Conservation (phyloP, 495 filamentous ascomycete species). For the Aspergillus sclerotioniger region DNA sequence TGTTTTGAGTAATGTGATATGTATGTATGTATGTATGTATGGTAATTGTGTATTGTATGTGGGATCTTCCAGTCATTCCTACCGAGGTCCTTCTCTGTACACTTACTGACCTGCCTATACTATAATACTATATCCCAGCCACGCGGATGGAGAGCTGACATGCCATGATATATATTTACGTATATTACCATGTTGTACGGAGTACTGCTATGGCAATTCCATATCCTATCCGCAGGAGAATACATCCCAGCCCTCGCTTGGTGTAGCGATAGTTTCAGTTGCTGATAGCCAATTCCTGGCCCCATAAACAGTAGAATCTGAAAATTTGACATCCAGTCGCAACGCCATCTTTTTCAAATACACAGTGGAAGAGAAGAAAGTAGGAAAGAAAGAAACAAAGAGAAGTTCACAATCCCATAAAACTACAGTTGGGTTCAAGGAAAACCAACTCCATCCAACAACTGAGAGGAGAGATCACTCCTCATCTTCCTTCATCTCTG, state of each 20-base stretch:
- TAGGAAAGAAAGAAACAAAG: conserved; percentile 1
- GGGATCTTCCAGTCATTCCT: too few species aligned
- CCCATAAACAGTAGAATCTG: neutral
- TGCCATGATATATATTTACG: too few species aligned
- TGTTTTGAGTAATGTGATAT: neutral
- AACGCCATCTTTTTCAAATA: conserved; percentile 8
- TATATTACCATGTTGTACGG: too few species aligned
- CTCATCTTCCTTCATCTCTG: conserved; percentile 24
- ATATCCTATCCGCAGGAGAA: too few species aligned
- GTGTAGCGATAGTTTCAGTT: too few species aligned
- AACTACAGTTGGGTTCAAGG: conserved; percentile 6
- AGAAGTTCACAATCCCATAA: neutral
- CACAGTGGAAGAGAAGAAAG: neutral
- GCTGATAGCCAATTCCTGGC: too few species aligned
- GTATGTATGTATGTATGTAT: neutral
- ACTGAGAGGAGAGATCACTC: conserved; percentile 1
- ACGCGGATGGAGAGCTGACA: too few species aligned
- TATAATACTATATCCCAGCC: too few species aligned
- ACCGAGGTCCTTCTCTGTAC: too few species aligned
- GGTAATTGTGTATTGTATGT: neutral
- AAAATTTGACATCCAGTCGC: neutral
- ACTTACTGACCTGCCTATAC: too few species aligned
- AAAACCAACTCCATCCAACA: conserved; percentile 1
- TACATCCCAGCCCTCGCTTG: too few species aligned
- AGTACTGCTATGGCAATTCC: too few species aligned